Evolutionary conservation across 805 yeast genomes (phyloP).

Genomic region (Candida golubevii): DNA sequence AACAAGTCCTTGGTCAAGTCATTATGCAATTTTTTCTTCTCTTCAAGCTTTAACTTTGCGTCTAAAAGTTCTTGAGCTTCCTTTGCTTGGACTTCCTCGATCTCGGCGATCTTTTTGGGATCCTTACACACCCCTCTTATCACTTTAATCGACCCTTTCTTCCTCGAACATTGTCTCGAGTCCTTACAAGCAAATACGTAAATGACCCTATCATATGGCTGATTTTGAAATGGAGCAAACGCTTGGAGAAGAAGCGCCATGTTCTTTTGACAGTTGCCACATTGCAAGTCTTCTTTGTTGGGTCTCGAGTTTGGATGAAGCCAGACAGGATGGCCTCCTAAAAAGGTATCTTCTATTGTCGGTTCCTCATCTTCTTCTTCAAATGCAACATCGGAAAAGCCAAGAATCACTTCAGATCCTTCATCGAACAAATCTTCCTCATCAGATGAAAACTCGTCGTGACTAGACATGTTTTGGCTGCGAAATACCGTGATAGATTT

Average conservation of each 20-base stretch:
- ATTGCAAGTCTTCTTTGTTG: slow-evolving; percentile 45
- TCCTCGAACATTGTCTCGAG: slow-evolving; percentile 52
- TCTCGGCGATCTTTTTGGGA: slow-evolving; percentile 40
- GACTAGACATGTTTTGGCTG: slow-evolving; percentile 27
- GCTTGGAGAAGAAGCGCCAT: slow-evolving; percentile 76
- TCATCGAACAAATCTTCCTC: slow-evolving; percentile 40
- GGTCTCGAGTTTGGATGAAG: slow-evolving; percentile 59
- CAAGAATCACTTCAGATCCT: slow-evolving; percentile 47
- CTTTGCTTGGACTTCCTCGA: slow-evolving; percentile 33
- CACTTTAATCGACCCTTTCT: slow-evolving; percentile 67
- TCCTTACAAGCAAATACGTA: slow-evolving; percentile 77
- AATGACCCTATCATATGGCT: slow-evolving; percentile 72
- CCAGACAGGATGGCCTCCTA: slow-evolving; percentile 76
- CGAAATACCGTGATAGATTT: too few relatives aligned
- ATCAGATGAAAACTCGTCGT: slow-evolving; percentile 51
- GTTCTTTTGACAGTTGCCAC: slow-evolving; percentile 59
- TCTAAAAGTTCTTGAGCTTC: slow-evolving; percentile 32
- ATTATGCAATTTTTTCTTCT: slow-evolving; percentile 36
- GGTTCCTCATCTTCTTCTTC: slow-evolving; percentile 38
- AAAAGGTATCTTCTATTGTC: slow-evolving; percentile 60
- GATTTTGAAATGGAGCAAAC: slow-evolving; percentile 68
- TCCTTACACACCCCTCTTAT: slow-evolving; percentile 72
- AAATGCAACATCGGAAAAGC: slow-evolving; percentile 58
- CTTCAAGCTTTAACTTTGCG: slow-evolving; percentile 39
- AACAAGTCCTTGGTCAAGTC: slow-evolving; percentile 41